Conservation (phyloP, 169 alveolate species). For the Plasmodium knowlesi region DNA sequence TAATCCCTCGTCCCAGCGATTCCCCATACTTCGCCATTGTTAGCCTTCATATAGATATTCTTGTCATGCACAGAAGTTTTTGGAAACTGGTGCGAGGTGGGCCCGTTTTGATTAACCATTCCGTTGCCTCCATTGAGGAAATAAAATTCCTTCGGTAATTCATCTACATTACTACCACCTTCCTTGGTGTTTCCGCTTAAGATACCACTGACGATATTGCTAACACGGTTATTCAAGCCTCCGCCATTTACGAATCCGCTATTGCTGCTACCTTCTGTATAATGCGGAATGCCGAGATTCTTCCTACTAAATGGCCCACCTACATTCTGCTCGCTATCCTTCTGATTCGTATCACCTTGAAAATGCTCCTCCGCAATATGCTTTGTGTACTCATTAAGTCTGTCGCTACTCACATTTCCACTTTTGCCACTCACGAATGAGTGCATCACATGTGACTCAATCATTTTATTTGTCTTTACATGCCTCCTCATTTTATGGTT, state of each 20-base stretch:
- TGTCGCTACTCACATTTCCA: not conserved
- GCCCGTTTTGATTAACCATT: not conserved
- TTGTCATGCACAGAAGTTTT: not conserved
- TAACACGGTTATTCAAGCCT: too few relatives aligned
- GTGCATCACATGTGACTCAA: not conserved
- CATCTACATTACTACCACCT: not conserved
- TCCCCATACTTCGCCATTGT: not conserved
- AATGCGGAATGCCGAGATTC: not conserved
- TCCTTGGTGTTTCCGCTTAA: not conserved
- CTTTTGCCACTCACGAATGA: not conserved
- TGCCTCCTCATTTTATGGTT: not conserved
- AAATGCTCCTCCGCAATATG: not conserved
- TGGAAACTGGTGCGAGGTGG: not conserved
- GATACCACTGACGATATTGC: not conserved
- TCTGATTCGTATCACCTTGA: not conserved
- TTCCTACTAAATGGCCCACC: not conserved
- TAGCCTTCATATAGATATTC: not conserved
- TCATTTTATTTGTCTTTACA: not conserved
- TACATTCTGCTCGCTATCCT: not conserved
- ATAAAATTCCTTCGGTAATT: not conserved
- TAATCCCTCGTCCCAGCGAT: not conserved
- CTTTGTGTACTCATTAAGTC: not conserved
- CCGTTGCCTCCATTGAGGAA: not conserved
- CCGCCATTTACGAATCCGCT: not conserved
- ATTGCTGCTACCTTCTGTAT: not conserved